Evolutionary conservation across 2,329 filamentous ascomycete species (phyloP).

Genomic region (Diaporthe citrichinensis): DNA sequence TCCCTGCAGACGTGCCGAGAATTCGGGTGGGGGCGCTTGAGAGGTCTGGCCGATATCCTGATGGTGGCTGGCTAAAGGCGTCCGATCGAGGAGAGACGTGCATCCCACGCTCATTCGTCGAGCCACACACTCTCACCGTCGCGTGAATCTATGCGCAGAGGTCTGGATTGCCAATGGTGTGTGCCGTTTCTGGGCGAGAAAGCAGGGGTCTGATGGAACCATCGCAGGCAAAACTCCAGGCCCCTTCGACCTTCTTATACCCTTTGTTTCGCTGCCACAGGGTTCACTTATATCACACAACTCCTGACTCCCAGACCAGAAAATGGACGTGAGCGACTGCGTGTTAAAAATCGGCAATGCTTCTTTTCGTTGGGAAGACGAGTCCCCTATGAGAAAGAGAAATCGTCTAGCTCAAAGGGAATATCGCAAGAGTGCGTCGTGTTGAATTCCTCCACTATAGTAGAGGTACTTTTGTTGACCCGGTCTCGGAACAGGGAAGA

Average conservation of each 20-base stretch:
- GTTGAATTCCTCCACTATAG: no score
- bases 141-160: background rate
- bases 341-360: background rate
- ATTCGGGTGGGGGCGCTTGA: background rate
- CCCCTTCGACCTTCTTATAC: background rate
- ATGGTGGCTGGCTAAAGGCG: background rate
- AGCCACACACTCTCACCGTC: background rate
- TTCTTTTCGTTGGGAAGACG: constrained; percentile 15
- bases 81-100: background rate
- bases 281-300: background rate
- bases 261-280: background rate
- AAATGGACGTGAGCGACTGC: background rate
- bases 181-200: background rate
- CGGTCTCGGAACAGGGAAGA: background rate
- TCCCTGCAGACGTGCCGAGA: background rate
- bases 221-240: background rate
- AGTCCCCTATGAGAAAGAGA: constrained; percentile 18
- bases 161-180: background rate
- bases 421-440: constrained; percentile 4
- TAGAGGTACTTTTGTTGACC: background rate
- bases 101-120: background rate
- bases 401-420: constrained; percentile 19
- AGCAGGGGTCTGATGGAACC: background rate
- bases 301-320: background rate
- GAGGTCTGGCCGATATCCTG: background rate